phyloP scores from a whole-genome alignment of 371 early-diverging fungal species.

The Mucor racemosus region DNA sequence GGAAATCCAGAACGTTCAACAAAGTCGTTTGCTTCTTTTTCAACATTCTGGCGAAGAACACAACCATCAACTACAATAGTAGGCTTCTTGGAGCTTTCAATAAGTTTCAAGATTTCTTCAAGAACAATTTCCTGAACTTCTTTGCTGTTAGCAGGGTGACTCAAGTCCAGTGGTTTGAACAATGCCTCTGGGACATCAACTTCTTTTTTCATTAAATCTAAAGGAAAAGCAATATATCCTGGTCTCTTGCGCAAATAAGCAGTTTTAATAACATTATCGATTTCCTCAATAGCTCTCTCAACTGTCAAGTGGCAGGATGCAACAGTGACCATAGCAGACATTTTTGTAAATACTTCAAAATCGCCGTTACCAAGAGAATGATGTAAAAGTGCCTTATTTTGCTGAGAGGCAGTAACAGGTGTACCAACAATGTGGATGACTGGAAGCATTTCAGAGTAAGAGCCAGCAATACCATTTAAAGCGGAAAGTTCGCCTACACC shows the following conservation, averaged over 20 bases:
- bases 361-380: conserved; percentile 63
- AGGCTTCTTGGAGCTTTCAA: conserved; percentile 40
- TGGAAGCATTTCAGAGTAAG: conserved; percentile 58
- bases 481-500: conserved; percentile 63
- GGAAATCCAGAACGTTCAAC: conserved; percentile 44
- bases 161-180: conserved; percentile 7
- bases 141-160: conserved; percentile 27
- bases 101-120: conserved; percentile 26
- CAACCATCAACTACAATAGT: conserved; percentile 55
- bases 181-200: conserved; percentile 24
- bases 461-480: conserved; percentile 60
- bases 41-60: conserved; percentile 38
- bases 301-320: conserved; percentile 40
- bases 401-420: conserved; percentile 44
- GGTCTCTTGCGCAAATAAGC: conserved; percentile 32
- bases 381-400: conserved; percentile 48
- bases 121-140: conserved; percentile 33
- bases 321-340: conserved; percentile 43
- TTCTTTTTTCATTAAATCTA: conserved; percentile 42
- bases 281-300: conserved; percentile 42
- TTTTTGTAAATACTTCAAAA: conserved; percentile 45
- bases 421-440: conserved; percentile 63
- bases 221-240: conserved; percentile 55
- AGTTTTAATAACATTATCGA: conserved; percentile 42
- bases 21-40: conserved; percentile 35